Conservation (phyloP, 495 filamentous ascomycete genomes). For the Podospora tetraspora region DNA sequence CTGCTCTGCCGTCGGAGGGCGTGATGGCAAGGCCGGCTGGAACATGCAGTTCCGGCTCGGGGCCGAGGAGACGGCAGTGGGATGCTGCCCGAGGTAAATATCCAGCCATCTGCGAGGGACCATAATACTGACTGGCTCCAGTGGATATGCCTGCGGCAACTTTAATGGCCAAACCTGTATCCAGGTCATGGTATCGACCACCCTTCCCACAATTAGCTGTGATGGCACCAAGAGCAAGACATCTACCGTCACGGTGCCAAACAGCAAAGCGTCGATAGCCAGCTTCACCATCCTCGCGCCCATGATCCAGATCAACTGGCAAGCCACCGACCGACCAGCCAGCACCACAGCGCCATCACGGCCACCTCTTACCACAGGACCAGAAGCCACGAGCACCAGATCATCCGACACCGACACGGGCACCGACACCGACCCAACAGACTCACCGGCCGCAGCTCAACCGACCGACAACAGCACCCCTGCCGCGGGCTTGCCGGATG, state of each 20-base stretch:
- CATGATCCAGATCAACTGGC: constrained; percentile 37
- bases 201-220: constrained; percentile 26
- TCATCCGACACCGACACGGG: constrained; percentile 1
- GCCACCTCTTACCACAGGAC: background rate
- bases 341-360: background rate
- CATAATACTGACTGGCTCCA: constrained; percentile 7
- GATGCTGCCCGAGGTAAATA: constrained; percentile 34
- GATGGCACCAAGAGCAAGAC: constrained; percentile 20
- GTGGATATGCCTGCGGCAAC: constrained; percentile 33
- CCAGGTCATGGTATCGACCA: constrained; percentile 24
- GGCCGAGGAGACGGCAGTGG: constrained; percentile 32
- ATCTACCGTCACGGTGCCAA: constrained; percentile 20
- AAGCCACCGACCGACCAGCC: constrained; percentile 24
- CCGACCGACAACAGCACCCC: constrained; percentile 2
- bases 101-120: background rate
- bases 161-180: constrained; percentile 33
- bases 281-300: constrained; percentile 28
- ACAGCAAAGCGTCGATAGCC: constrained; percentile 20
- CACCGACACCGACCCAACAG: constrained; percentile 1
- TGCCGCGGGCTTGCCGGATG: background rate
- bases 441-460: constrained; percentile 10
- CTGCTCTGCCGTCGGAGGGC: constrained; percentile 31
- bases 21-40: constrained; percentile 23
- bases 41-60: constrained; percentile 29
- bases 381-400: constrained; percentile 1